These are phyloP conservation scores for Kwoniella sp. DNA, from an alignment of 768 basidiomycete genomes.

Conservation along the genomic window DNA sequence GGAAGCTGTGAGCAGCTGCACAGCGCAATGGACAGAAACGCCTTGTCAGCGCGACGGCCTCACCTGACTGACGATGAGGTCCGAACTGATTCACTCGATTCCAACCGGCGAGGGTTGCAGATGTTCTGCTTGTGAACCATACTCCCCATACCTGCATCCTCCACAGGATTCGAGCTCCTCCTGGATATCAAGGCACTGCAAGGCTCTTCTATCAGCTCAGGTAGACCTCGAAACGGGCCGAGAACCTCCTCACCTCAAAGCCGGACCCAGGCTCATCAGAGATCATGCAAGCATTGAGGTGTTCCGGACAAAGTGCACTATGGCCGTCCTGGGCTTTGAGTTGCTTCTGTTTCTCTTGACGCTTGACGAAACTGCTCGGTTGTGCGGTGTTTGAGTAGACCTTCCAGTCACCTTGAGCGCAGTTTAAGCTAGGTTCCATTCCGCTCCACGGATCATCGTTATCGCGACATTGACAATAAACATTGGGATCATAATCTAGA, in stretches of 20 bases:
- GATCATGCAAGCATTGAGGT: neutral
- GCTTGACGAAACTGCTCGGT: constrained; percentile 8
- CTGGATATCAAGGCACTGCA: neutral
- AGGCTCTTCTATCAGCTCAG: neutral
- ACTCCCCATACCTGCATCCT: neutral
- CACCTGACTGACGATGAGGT: no score
- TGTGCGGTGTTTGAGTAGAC: constrained; percentile 3
- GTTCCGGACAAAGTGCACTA: neutral
- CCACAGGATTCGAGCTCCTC: neutral
- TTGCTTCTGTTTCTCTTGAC: neutral
- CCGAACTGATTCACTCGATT: no score
- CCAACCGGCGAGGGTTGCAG: no score
- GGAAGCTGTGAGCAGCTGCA: no score
- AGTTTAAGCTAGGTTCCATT: neutral
- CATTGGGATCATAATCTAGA: neutral
- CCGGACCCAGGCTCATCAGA: neutral
- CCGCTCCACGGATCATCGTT: neutral
- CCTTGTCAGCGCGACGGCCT: no score
- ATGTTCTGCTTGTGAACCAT: no score
- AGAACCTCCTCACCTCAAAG: neutral
- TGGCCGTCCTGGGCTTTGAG: neutral
- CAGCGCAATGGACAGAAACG: no score
- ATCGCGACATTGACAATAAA: neutral
- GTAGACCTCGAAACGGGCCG: neutral
- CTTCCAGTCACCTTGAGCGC: constrained; percentile 8